Conservation (phyloP, 768 basidiomycete species). For the Trametes cubensis region DNA sequence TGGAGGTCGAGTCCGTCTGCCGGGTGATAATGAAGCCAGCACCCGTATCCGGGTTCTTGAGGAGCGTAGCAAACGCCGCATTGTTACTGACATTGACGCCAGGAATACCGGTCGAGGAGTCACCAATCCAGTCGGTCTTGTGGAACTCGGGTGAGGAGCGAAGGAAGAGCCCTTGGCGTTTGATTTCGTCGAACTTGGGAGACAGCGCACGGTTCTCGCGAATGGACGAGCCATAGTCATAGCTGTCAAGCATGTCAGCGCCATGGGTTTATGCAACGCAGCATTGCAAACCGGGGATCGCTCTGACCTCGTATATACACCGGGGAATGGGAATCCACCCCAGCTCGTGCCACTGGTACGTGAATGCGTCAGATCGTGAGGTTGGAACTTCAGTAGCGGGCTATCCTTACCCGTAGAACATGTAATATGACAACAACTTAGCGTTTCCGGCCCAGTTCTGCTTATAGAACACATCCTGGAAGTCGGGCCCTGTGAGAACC, state of each 20-base stretch:
- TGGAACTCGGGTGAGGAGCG: constrained; percentile 78
- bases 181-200: constrained; percentile 75
- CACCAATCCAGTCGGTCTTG: constrained; percentile 76
- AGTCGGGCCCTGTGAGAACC: constrained; percentile 68
- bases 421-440: constrained; percentile 83
- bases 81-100: constrained; percentile 44
- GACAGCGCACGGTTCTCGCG: constrained; percentile 68
- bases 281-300: background rate
- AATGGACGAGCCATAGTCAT: constrained; percentile 80
- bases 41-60: constrained; percentile 68
- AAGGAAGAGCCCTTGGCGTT: constrained; percentile 76
- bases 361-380: background rate
- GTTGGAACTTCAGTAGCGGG: too few relatives aligned
- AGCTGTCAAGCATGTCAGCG: constrained; percentile 48
- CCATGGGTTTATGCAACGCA: constrained; percentile 4
- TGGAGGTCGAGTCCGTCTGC: constrained; percentile 67
- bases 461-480: constrained; percentile 79
- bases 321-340: constrained; percentile 80
- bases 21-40: constrained; percentile 72
- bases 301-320: constrained; percentile 57
- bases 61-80: constrained; percentile 58
- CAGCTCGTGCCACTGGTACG: constrained; percentile 75
- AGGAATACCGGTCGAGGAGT: constrained; percentile 52
- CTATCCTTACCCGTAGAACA: constrained; percentile 68
- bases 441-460: constrained; percentile 81